phyloP scores from a whole-genome alignment of 352 stramenopile species.

The Pythium aphanidermatum region DNA sequence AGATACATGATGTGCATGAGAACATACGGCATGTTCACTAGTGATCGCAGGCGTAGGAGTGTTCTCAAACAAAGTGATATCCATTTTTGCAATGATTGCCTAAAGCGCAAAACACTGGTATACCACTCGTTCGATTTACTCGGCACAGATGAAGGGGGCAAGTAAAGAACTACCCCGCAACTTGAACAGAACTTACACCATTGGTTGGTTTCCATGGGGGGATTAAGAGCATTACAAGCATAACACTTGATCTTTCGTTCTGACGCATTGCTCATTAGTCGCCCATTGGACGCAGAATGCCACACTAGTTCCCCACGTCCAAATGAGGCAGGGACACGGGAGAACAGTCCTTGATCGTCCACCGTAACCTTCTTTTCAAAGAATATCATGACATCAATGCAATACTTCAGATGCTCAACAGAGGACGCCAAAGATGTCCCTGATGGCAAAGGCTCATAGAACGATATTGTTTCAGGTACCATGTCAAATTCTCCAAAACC shows the following conservation, averaged over 20 bases:
- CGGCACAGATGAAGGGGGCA: constrained; percentile 71
- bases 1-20: constrained; percentile 86
- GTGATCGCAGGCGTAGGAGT: constrained; percentile 50
- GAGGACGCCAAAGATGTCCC: constrained; percentile 44
- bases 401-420: constrained; percentile 78
- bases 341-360: constrained; percentile 56
- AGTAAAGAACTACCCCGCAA: constrained; percentile 71
- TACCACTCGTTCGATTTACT: constrained; percentile 81
- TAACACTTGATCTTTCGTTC: constrained; percentile 67
- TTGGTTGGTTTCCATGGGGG: constrained; percentile 55
- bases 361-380: constrained; percentile 85
- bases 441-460: constrained; percentile 54
- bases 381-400: constrained; percentile 77
- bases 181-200: constrained; percentile 71
- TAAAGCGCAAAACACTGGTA: constrained; percentile 62
- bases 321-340: constrained; percentile 68
- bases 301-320: constrained; percentile 72
- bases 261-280: constrained; percentile 30
- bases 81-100: constrained; percentile 77
- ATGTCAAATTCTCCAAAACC: constrained; percentile 39
- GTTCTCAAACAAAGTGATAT: constrained; percentile 61
- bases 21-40: constrained; percentile 78
- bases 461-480: constrained; percentile 54
- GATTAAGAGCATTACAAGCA: constrained; percentile 59
- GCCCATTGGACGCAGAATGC: constrained; percentile 30